Evolutionary conservation across 495 filamentous ascomycete genomes (phyloP), one percentile per base, ranked within the genome.

Genomic region (Antarctomyces pellizariae): DNA sequence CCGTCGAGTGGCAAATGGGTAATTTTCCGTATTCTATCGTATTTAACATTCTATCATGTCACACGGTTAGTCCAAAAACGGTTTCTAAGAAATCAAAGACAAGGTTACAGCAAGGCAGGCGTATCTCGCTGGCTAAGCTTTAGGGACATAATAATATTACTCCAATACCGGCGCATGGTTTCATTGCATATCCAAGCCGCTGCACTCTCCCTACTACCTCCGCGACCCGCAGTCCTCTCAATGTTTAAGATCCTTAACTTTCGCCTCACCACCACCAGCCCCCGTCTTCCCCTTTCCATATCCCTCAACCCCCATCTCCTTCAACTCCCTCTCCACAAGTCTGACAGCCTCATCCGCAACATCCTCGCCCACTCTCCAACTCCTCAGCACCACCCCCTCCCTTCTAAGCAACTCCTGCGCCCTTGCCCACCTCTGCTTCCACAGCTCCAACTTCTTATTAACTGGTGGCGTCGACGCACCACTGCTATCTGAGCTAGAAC

Each of bases 351-450:
- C 58, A 4, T 37, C 35, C 21, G 56, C 46, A 11, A 76, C 73
- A 59, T 95, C 86, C n/a, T 54, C 57, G 1, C 86, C 86, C 3
- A 65, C 64, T 22, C 79, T 60, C 86, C 86, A 97, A 32, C 64
- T 83, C 32, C 74, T 65, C 31, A 99, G 47, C 34, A 66, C 48
- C 0, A 95, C 78, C 2, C 74, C 75, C 26, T 64, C 52, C 0
- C 56, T 43, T 3, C 65, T 64, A 5, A 95, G 57, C 5, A 71
- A 49, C 16, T 71, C 59, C 30, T 73, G 66, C 1, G 89, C 86
- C 5, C 67, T 52, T 33, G 63, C 66, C 66, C 82, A 76, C 26
- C 89, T 53, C 30, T 71, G 61, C 29, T 58, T 51, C 89, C 89
- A 99, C 13, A 89, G 42, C 25, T 80, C 71, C 29, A 90, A 62